These are phyloP conservation scores for Russula brevipes DNA, from an alignment of 768 basidiomycete species.

Conservation along the genomic window DNA sequence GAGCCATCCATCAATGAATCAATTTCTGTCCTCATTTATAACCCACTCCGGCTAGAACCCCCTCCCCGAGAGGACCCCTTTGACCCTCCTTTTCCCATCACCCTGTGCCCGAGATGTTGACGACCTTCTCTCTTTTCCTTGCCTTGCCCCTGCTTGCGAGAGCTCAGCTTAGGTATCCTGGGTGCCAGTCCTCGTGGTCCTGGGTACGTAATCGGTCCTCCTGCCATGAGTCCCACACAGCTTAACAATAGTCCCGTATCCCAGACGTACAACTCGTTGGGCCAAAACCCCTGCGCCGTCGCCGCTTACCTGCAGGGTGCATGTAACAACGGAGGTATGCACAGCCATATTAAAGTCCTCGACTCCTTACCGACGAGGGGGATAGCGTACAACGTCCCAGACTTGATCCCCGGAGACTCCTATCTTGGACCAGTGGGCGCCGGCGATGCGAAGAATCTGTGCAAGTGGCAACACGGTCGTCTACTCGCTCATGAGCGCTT, in stretches of 20 bases:
- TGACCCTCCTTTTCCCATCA: not conserved
- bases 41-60: no score
- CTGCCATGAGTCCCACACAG: not conserved
- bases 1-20: no score
- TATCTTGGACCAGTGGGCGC: conserved; percentile 24
- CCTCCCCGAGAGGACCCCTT: not conserved
- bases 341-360: not conserved
- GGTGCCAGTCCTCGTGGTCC: not conserved
- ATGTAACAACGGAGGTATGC: conserved; percentile 14
- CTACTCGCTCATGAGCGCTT: conserved; percentile 35
- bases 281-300: conserved; percentile 6
- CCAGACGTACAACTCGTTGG: conserved; percentile 14
- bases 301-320: conserved; percentile 4
- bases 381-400: conserved; percentile 4
- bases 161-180: not conserved
- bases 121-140: not conserved
- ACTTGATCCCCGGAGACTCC: not conserved
- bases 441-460: conserved; percentile 26
- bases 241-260: not conserved
- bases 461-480: conserved; percentile 34
- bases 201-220: conserved; percentile 3
- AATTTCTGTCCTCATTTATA: no score
- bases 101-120: not conserved
- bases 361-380: not conserved
- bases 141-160: not conserved